Percentiles rank a stretch among this genome's conserved stretches.
Evolutionary conservation across 75 land plant species (phyloP).

Genomic region (Sequoia sempervirens): DNA sequence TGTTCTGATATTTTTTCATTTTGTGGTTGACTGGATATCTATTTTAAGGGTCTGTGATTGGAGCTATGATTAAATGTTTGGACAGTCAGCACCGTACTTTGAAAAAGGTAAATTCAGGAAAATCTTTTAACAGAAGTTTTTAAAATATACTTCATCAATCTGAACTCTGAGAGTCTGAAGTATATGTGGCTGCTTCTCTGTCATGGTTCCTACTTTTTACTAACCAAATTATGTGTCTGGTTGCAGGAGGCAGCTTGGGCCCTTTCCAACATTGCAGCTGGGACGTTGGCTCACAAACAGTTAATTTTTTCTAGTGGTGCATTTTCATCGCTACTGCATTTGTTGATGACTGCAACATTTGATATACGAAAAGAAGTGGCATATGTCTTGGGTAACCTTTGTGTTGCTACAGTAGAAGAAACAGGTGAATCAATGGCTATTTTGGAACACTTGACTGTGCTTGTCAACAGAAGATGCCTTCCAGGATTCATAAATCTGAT

Average conservation of each 20-base stretch:
- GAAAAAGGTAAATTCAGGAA: constrained; percentile 66
- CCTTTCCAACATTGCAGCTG: constrained; percentile 92
- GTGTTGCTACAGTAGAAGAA: constrained; percentile 63
- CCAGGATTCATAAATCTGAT: constrained; percentile 79
- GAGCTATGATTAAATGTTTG: constrained; percentile 69
- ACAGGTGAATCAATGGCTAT: constrained; percentile 42
- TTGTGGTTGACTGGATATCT: not conserved
- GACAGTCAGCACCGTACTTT: constrained; percentile 79
- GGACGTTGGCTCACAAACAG: constrained; percentile 79
- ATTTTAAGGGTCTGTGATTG: constrained; percentile 59
- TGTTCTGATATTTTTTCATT: not conserved
- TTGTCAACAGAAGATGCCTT: constrained; percentile 77
- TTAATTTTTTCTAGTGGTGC: constrained; percentile 60
- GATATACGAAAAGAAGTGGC: constrained; percentile 95
- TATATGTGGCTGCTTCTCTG: not conserved
- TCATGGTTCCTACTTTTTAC: not conserved
- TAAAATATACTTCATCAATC: not conserved
- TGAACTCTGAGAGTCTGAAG: not conserved
- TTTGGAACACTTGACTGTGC: constrained; percentile 60
- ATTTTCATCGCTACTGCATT: constrained; percentile 47
- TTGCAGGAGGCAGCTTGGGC: constrained; percentile 95
- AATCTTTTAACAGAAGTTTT: not conserved
- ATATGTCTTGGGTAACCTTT: constrained; percentile 86
- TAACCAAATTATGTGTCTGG: not conserved
- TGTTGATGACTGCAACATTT: constrained; percentile 76